These are phyloP conservation scores for Protostelium mycophagum DNA, from an alignment of 78 protist species.

Conservation along the genomic window DNA sequence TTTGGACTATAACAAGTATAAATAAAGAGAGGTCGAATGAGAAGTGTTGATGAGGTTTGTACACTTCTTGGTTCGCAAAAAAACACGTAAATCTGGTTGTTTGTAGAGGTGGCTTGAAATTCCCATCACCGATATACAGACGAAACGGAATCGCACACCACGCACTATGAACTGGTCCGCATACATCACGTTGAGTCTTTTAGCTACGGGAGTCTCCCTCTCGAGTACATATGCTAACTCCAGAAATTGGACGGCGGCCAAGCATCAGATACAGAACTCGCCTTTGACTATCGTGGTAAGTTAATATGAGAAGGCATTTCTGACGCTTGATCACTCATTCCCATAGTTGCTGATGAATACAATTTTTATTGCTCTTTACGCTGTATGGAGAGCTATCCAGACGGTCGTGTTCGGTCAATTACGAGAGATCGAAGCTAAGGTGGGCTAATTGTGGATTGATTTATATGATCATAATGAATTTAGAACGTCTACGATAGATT, in stretches of 20 bases:
- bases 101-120: too few relatives aligned
- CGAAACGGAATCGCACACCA: too few relatives aligned
- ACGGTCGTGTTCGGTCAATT: neutral
- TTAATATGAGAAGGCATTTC: neutral
- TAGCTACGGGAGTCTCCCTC: neutral
- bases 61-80: too few relatives aligned
- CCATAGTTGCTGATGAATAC: neutral
- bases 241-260: neutral
- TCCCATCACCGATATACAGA: too few relatives aligned
- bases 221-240: neutral
- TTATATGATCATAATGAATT: neutral
- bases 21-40: neutral
- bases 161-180: neutral
- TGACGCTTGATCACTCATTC: neutral
- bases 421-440: neutral
- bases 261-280: neutral
- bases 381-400: neutral
- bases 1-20: neutral
- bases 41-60: too few relatives aligned
- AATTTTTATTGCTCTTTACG: neutral
- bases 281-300: neutral
- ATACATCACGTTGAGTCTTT: neutral
- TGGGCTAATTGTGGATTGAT: neutral
- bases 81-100: too few relatives aligned
- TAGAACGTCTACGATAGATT: constrained; percentile 55